Percentiles rank a stretch among this genome's conserved stretches.
Conservation (phyloP, 1,284 basidiomycete species). For the Ceratobasidium sp. region DNA sequence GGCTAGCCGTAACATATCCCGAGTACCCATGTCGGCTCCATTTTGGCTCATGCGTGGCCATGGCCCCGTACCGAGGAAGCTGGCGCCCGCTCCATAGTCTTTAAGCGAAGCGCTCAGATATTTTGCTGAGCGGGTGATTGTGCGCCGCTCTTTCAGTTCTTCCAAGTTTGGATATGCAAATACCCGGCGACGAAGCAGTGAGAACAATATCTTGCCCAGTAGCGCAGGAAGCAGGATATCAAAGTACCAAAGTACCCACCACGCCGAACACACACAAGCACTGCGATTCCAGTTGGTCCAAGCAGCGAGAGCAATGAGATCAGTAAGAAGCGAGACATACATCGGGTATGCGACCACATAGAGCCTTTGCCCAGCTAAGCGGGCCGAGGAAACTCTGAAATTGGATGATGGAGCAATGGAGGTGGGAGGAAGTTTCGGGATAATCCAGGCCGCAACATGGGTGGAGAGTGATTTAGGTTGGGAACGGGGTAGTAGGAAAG, state of each 20-base stretch:
- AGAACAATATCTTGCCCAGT: constrained; percentile 56
- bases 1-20: constrained; percentile 23
- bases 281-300: constrained; percentile 63
- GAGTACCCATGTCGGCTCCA: constrained; percentile 32
- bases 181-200: constrained; percentile 58
- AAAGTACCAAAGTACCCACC: constrained; percentile 68
- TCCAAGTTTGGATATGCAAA: constrained; percentile 61
- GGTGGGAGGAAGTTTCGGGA: background rate
- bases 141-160: constrained; percentile 60
- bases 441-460: background rate
- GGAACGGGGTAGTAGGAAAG: background rate
- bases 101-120: constrained; percentile 60
- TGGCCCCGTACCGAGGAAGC: constrained; percentile 8
- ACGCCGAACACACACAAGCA: constrained; percentile 60
- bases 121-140: constrained; percentile 57
- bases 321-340: constrained; percentile 56
- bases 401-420: background rate
- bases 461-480: constrained; percentile 11
- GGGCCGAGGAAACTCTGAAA: constrained; percentile 3
- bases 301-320: constrained; percentile 56
- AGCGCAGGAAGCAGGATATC: constrained; percentile 62
- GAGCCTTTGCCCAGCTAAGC: constrained; percentile 10
- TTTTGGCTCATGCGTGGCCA: constrained; percentile 8
- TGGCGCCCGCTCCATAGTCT: constrained; percentile 8
- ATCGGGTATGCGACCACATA: constrained; percentile 52